Conservation (phyloP, 345 rosid species). For the Mercurialis annua region DNA sequence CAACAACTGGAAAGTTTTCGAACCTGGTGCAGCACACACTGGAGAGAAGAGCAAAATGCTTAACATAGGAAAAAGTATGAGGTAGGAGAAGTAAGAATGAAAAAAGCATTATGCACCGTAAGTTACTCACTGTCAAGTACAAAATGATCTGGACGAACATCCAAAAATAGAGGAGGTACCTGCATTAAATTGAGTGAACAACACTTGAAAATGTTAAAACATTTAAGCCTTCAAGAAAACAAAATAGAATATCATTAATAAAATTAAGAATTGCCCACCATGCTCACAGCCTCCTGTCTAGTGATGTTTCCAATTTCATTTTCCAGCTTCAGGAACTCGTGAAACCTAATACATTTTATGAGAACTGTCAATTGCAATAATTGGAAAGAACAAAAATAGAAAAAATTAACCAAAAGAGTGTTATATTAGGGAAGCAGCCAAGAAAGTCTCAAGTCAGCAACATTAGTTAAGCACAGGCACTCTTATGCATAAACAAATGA, state of each 20-base stretch:
- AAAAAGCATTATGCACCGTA: conserved; percentile 13
- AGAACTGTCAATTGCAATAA: conserved; percentile 7
- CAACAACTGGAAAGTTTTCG: conserved; percentile 93
- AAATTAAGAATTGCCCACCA: conserved; percentile 47
- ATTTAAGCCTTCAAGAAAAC: not conserved
- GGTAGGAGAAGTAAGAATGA: not conserved
- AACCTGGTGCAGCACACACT: conserved; percentile 99
- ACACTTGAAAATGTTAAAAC: not conserved
- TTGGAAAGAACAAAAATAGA: not conserved
- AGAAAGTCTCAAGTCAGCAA: not conserved
- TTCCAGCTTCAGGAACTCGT: conserved; percentile 89
- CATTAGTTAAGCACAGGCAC: not conserved
- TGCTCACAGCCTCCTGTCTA: conserved; percentile 97
- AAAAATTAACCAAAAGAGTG: not conserved
- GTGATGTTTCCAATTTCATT: conserved; percentile 95
- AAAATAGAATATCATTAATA: not conserved
- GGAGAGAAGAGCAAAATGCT: conserved; percentile 7
- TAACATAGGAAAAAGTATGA: not conserved
- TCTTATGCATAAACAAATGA: not conserved
- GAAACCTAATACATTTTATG: conserved; percentile 58
- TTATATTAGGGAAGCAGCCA: not conserved
- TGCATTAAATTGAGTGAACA: conserved; percentile 18
- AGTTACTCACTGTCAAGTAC: conserved; percentile 77
- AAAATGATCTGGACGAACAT: conserved; percentile 73
- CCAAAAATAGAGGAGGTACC: conserved; percentile 95